phyloP scores from a whole-genome alignment of 2,329 filamentous ascomycete genomes.

The Aspergillus sp. region DNA sequence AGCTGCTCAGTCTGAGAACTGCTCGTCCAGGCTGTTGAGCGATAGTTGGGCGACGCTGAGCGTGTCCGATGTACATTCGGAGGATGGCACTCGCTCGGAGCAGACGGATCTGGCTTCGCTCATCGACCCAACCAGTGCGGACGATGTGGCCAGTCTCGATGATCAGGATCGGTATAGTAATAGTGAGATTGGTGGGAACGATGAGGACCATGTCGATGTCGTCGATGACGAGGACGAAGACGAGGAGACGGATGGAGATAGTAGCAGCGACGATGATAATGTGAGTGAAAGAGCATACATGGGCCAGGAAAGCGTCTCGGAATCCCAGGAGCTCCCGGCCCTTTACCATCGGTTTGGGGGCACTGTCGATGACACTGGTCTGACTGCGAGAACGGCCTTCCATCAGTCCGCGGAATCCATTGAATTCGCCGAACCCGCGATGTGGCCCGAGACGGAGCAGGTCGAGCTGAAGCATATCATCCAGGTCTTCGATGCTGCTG shows the following conservation, averaged over 20 bases:
- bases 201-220: constrained; percentile 15
- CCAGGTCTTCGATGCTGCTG: constrained; percentile 24
- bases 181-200: constrained; percentile 28
- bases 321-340: constrained; percentile 22
- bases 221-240: constrained; percentile 16
- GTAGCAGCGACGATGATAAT: constrained; percentile 16
- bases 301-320: constrained; percentile 19
- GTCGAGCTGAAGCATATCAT: constrained; percentile 38
- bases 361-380: constrained; percentile 27
- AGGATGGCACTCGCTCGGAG: constrained; percentile 39
- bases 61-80: constrained; percentile 36
- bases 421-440: constrained; percentile 35
- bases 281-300: constrained; percentile 8
- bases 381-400: constrained; percentile 28
- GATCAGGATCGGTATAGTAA: constrained; percentile 30
- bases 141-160: constrained; percentile 39
- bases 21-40: constrained; percentile 27
- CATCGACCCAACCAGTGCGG: constrained; percentile 34
- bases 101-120: constrained; percentile 37
- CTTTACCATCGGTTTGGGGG: constrained; percentile 20
- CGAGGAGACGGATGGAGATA: constrained; percentile 20
- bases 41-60: constrained; percentile 42
- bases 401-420: constrained; percentile 30
- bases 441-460: constrained; percentile 31
- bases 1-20: constrained; percentile 19